These are phyloP conservation scores for Trichophyton schoenleinii DNA, from an alignment of 2,329 filamentous ascomycete genomes.

Conservation along the genomic window DNA sequence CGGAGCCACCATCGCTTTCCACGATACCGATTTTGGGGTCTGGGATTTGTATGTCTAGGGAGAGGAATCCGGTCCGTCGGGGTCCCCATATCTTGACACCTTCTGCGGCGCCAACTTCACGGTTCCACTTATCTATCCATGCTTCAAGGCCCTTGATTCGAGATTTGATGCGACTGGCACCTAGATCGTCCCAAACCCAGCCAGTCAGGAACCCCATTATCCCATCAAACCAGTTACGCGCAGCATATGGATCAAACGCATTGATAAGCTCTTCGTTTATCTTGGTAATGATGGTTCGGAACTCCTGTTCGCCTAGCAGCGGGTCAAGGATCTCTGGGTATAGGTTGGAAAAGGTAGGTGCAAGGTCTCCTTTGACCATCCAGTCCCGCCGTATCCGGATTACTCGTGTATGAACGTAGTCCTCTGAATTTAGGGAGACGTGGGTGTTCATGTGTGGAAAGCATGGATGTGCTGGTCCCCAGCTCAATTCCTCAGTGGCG, in stretches of 20 bases:
- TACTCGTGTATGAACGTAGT: slow-evolving; percentile 68
- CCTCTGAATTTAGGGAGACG: slow-evolving; percentile 61
- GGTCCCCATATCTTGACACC: slow-evolving; percentile 65
- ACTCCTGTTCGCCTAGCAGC: slow-evolving; percentile 71
- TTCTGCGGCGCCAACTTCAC: slow-evolving; percentile 44
- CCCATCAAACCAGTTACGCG: slow-evolving; percentile 67
- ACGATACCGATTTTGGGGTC: slow-evolving; percentile 38
- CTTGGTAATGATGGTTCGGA: slow-evolving; percentile 66
- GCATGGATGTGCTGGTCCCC: slow-evolving; percentile 89
- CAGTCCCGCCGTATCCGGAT: slow-evolving; percentile 88
- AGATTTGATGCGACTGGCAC: slow-evolving; percentile 61
- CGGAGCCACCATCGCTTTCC: slow-evolving; percentile 25
- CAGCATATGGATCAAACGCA: slow-evolving; percentile 68
- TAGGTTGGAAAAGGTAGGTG: slow-evolving; percentile 84
- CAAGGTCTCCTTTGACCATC: slow-evolving; percentile 77
- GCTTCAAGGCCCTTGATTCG: slow-evolving; percentile 57
- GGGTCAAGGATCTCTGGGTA: slow-evolving; percentile 94
- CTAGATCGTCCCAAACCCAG: slow-evolving; percentile 90
- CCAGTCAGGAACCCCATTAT: slow-evolving; percentile 71
- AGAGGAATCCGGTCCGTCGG: slow-evolving; percentile 78
- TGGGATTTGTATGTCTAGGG: slow-evolving; percentile 39
- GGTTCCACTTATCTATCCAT: slow-evolving; percentile 83
- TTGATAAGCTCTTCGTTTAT: slow-evolving; percentile 64
- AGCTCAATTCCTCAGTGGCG: slow-evolving; percentile 57
- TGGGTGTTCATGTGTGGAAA: slow-evolving; percentile 90